phyloP scores from a whole-genome alignment of 2,329 filamentous ascomycete genomes.

The Aspergillus viridinutans region DNA sequence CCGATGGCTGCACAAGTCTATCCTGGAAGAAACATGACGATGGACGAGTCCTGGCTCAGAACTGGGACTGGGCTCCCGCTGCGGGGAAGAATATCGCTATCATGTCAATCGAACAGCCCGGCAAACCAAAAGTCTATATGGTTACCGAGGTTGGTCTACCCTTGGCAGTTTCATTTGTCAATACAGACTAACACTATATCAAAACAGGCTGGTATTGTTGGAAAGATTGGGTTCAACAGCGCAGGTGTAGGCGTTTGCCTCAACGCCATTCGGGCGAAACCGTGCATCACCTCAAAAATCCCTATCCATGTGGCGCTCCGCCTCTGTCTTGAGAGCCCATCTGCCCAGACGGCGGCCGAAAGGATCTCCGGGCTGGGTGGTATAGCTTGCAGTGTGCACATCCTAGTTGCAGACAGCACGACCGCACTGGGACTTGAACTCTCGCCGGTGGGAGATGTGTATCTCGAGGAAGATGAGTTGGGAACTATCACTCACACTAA shows the following conservation, averaged over 20 bases:
- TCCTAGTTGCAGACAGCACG: constrained; percentile 49
- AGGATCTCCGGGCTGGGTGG: constrained; percentile 45
- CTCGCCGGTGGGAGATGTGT: constrained; percentile 25
- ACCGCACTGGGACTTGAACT: constrained; percentile 25
- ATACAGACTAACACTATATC: neutral
- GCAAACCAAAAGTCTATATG: constrained; percentile 50
- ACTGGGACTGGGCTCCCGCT: constrained; percentile 56
- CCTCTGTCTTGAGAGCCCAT: constrained; percentile 50
- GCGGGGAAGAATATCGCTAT: constrained; percentile 52
- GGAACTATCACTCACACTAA: constrained; percentile 44
- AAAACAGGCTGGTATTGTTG: constrained; percentile 51
- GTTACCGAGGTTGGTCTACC: constrained; percentile 44
- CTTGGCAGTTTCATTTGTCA: no score
- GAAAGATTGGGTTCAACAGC: constrained; percentile 63
- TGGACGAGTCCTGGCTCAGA: constrained; percentile 48
- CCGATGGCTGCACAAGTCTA: constrained; percentile 56
- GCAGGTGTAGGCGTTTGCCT: constrained; percentile 56
- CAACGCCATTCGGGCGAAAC: constrained; percentile 58
- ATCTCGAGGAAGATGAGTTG: constrained; percentile 32
- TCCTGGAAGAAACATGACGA: constrained; percentile 44
- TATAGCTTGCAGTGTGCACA: constrained; percentile 54
- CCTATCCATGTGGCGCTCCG: constrained; percentile 61
- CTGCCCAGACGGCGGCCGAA: constrained; percentile 44
- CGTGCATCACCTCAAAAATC: constrained; percentile 49
- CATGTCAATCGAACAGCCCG: constrained; percentile 43